Conservation (phyloP, 2,329 filamentous ascomycete species). For the Trichoderma sp. region DNA sequence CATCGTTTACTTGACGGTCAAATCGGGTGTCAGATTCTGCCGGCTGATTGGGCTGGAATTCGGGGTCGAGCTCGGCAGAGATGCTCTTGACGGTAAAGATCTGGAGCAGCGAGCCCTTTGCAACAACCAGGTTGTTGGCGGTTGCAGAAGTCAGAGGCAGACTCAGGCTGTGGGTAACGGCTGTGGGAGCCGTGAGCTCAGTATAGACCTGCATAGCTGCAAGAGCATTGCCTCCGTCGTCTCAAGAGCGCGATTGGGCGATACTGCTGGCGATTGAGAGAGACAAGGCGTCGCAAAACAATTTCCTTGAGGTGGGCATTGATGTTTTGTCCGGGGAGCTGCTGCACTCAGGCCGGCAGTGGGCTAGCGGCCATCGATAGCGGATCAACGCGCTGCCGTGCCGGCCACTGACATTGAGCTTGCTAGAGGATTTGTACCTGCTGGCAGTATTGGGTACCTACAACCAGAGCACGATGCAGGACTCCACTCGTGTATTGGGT, state of each 20-base stretch:
- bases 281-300: slow-evolving; percentile 15
- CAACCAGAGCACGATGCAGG: not conserved
- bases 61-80: slow-evolving; percentile 59
- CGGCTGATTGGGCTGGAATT: slow-evolving; percentile 36
- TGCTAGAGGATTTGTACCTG: not conserved
- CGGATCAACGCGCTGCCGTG: slow-evolving; percentile 27
- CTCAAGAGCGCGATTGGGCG: slow-evolving; percentile 25
- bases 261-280: not conserved
- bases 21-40: slow-evolving; percentile 47
- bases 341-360: slow-evolving; percentile 9
- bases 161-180: slow-evolving; percentile 82
- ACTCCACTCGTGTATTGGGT: not conserved
- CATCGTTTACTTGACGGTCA: slow-evolving; percentile 56
- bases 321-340: slow-evolving; percentile 9
- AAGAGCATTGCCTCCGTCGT: slow-evolving; percentile 36
- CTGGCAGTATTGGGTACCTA: not conserved
- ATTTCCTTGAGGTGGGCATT: slow-evolving; percentile 16
- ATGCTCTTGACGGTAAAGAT: slow-evolving; percentile 75
- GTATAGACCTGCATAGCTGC: slow-evolving; percentile 90
- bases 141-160: slow-evolving; percentile 74
- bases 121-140: slow-evolving; percentile 82
- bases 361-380: slow-evolving; percentile 15
- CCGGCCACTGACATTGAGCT: not conserved
- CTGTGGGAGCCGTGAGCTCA: slow-evolving; percentile 89
- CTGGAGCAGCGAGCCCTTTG: slow-evolving; percentile 89